A percentile compares a stretch with the other conserved stretches of the same genome.
Evolutionary conservation across 805 yeast genomes (phyloP).

Genomic region (Cephaloascus fragrans): DNA sequence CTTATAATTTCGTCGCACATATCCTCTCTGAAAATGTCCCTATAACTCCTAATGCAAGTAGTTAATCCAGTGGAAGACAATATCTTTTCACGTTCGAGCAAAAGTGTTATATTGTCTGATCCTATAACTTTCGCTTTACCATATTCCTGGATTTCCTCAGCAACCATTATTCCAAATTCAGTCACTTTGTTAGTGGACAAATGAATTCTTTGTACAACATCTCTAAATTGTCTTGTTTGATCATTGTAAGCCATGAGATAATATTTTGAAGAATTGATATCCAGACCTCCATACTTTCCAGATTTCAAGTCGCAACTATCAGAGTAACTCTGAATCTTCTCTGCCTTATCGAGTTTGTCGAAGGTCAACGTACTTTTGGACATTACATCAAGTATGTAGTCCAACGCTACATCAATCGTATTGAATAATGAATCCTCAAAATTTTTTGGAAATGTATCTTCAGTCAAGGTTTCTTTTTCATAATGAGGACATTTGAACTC

Average conservation of each 20-base stretch:
- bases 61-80: slow-evolving; percentile 57
- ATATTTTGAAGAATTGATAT: slow-evolving; percentile 37
- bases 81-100: slow-evolving; percentile 44
- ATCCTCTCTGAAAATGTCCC: slow-evolving; percentile 72
- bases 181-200: slow-evolving; percentile 52
- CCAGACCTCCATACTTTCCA: slow-evolving; percentile 32
- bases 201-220: slow-evolving; percentile 58
- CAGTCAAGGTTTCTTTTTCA: slow-evolving; percentile 12
- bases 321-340: slow-evolving; percentile 18
- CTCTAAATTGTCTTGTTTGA: slow-evolving; percentile 64
- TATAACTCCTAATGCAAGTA: slow-evolving; percentile 51
- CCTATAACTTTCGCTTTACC: slow-evolving; percentile 67
- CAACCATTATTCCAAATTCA: slow-evolving; percentile 66
- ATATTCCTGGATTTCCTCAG: slow-evolving; percentile 45
- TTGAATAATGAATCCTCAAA: slow-evolving; percentile 23
- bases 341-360: slow-evolving; percentile 12
- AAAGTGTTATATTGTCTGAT: slow-evolving; percentile 37
- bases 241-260: slow-evolving; percentile 66
- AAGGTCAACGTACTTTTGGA: slow-evolving; percentile 34
- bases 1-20: slow-evolving; percentile 61
- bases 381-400: slow-evolving; percentile 55
- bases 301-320: slow-evolving; percentile 23
- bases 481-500: slow-evolving; percentile 40
- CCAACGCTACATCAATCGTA: slow-evolving; percentile 40
- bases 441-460: slow-evolving; percentile 26